phyloP scores from a whole-genome alignment of 2,329 filamentous ascomycete genomes.

The Zymoseptoria ardabiliae region DNA sequence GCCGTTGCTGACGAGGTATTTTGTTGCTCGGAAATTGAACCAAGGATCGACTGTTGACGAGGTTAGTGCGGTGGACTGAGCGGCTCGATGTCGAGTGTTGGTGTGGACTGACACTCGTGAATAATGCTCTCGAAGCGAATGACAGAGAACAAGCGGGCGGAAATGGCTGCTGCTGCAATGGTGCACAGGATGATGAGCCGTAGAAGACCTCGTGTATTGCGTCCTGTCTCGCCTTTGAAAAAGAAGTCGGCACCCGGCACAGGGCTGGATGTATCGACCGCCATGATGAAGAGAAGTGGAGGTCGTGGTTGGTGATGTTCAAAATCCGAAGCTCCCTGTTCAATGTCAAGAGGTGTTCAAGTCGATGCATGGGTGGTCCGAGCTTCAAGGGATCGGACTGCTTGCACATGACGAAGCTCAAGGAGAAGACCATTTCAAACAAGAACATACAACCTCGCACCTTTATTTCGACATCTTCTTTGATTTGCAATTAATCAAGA shows the following conservation, averaged over 20 bases:
- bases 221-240: conserved; percentile 69
- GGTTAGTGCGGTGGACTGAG: conserved; percentile 15
- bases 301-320: background rate
- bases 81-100: background rate
- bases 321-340: background rate
- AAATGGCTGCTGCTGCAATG: conserved; percentile 85
- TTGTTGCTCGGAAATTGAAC: conserved; percentile 99
- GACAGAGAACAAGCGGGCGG: conserved; percentile 94
- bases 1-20: conserved; percentile 92
- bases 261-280: conserved; percentile 11
- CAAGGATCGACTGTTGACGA: conserved; percentile 76
- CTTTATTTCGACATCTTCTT: no score
- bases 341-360: background rate
- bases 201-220: conserved; percentile 76
- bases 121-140: conserved; percentile 99
- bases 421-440: background rate
- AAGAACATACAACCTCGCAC: background rate
- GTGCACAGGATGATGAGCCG: conserved; percentile 82
- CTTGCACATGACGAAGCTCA: background rate
- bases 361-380: background rate
- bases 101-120: conserved; percentile 77
- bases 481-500: no score
- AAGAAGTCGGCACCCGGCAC: conserved; percentile 38
- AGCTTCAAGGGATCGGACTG: background rate
- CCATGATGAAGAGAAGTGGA: conserved; percentile 8